A percentile compares a stretch with the other conserved stretches of the same genome.
Evolutionary conservation across 345 rosid species (phyloP).

Genomic region (Pistacia integerrima): DNA sequence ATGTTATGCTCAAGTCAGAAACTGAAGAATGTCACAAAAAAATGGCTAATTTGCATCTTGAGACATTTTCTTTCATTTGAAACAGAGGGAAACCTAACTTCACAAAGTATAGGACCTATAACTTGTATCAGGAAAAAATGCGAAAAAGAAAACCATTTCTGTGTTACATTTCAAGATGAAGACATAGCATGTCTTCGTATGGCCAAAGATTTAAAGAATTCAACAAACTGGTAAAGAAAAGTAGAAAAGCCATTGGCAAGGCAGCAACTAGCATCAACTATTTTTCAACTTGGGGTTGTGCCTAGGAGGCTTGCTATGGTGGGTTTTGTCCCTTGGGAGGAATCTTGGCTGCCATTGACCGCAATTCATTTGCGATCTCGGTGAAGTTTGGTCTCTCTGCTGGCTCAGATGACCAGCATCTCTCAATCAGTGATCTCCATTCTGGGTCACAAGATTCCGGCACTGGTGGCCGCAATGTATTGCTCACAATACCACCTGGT

Average conservation of each 20-base stretch:
- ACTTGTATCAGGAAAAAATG: neutral
- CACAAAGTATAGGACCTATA: neutral
- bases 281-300: conserved; percentile 21
- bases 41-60: neutral
- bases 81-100: neutral
- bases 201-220: neutral
- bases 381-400: conserved; percentile 68
- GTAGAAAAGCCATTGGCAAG: neutral
- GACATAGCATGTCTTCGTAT: neutral
- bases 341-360: conserved; percentile 49
- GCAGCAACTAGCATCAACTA: conserved; percentile 14
- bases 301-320: conserved; percentile 20
- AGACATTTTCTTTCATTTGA: conserved; percentile 1
- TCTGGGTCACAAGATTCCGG: conserved; percentile 58
- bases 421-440: conserved; percentile 73
- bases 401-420: conserved; percentile 76
- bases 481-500: conserved; percentile 72
- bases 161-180: neutral
- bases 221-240: conserved; percentile 3
- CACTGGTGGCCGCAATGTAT: conserved; percentile 60
- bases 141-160: neutral
- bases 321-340: conserved; percentile 51
- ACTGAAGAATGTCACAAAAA: neutral
- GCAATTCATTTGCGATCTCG: conserved; percentile 47
- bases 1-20: neutral